These are phyloP conservation scores for Diaporthe batatas DNA, from an alignment of 2,329 filamentous ascomycete species.

Conservation along the genomic window DNA sequence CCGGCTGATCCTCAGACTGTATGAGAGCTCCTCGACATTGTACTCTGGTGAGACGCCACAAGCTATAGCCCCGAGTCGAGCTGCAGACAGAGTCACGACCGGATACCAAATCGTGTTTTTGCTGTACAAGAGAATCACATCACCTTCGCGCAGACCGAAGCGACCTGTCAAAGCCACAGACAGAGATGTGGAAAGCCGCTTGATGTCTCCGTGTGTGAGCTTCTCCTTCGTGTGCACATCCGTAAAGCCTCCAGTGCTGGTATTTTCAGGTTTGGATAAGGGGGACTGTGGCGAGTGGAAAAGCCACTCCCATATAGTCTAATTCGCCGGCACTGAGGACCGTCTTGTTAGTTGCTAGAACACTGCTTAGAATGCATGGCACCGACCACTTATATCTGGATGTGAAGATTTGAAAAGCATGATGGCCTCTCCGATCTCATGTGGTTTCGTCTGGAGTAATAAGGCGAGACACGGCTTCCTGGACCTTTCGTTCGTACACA, in stretches of 20 bases:
- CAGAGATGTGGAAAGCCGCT: constrained; percentile 13
- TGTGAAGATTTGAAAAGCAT: constrained; percentile 35
- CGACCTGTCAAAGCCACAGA: constrained; percentile 36
- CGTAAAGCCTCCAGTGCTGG: constrained; percentile 26
- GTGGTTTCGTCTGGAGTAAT: background rate
- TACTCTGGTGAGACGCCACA: constrained; percentile 72
- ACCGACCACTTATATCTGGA: constrained; percentile 26
- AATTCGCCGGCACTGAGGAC: constrained; percentile 31
- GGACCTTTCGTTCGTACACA: background rate
- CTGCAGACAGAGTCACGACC: constrained; percentile 33
- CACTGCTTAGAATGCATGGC: background rate
- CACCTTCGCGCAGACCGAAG: constrained; percentile 19
- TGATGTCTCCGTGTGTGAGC: constrained; percentile 22
- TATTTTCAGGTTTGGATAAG: background rate
- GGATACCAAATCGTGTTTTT: constrained; percentile 38
- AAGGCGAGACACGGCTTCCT: background rate
- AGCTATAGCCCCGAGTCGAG: constrained; percentile 55
- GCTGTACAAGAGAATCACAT: constrained; percentile 35
- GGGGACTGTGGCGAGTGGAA: constrained; percentile 31
- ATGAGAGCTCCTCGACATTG: constrained; percentile 74
- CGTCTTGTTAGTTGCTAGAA: background rate
- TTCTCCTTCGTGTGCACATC: constrained; percentile 34
- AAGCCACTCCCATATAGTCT: constrained; percentile 35
- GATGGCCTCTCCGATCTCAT: background rate
- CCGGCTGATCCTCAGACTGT: constrained; percentile 68